Percentiles rank a stretch among this genome's conserved stretches.
phyloP scores from a whole-genome alignment of 1,139 yeast genomes.

The Yamadazyma atmosphaerica region DNA sequence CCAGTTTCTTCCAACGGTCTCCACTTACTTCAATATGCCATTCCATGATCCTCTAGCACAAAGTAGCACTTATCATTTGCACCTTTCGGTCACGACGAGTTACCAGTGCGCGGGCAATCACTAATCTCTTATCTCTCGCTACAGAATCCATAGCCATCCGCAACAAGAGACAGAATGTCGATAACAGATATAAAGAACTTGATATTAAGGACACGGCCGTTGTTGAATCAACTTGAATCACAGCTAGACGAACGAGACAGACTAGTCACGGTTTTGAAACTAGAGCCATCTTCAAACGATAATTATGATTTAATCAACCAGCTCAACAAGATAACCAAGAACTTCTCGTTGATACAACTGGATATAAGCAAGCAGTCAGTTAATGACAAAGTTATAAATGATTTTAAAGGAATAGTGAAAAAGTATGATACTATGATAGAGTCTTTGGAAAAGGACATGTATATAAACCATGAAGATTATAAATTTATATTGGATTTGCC shows the following conservation, averaged over 20 bases:
- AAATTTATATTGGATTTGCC: conserved; percentile 17
- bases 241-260: conserved; percentile 53
- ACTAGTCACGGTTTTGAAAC: conserved; percentile 38
- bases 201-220: conserved; percentile 10
- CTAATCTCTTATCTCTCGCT: not conserved
- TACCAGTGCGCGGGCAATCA: too few relatives aligned
- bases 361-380: conserved; percentile 23
- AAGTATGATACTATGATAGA: conserved; percentile 24
- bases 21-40: too few relatives aligned
- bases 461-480: conserved; percentile 40
- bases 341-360: conserved; percentile 30
- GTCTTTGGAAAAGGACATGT: conserved; percentile 26
- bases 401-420: conserved; percentile 18
- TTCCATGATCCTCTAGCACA: too few relatives aligned
- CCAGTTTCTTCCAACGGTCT: too few relatives aligned
- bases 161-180: conserved; percentile 3
- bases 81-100: too few relatives aligned
- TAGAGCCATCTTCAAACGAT: conserved; percentile 54
- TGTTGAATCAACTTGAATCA: conserved; percentile 39
- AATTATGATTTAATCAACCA: conserved; percentile 51
- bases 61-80: too few relatives aligned
- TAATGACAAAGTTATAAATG: conserved; percentile 11
- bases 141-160: too few relatives aligned
- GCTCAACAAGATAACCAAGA: conserved; percentile 35
- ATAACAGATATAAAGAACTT: conserved; percentile 11